Evolutionary conservation across 176 grass and related monocot species (phyloP).

Genomic region (Typha latifolia): DNA sequence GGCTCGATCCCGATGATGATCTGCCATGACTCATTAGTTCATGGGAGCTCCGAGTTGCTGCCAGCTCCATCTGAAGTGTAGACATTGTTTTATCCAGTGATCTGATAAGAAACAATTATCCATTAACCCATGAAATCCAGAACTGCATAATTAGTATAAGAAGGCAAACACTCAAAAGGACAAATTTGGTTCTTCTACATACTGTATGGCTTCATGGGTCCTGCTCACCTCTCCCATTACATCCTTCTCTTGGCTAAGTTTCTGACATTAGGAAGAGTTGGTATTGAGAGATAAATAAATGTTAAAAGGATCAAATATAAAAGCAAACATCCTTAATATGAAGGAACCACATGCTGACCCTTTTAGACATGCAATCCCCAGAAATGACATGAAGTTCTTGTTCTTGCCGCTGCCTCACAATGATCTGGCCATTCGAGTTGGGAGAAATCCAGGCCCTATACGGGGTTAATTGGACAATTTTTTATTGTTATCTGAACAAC

Average conservation of each 20-base stretch:
- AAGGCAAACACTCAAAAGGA: too few species aligned
- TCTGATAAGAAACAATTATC: constrained; percentile 39
- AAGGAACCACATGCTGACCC: constrained; percentile 26
- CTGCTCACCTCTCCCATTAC: constrained; percentile 88
- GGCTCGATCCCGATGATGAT: constrained; percentile 24
- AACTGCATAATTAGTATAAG: background rate
- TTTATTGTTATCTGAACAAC: too few species aligned
- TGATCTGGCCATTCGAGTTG: constrained; percentile 42
- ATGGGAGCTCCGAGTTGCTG: constrained; percentile 61
- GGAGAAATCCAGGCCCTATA: constrained; percentile 60
- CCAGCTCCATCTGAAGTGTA: constrained; percentile 93
- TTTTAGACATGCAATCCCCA: constrained; percentile 63
- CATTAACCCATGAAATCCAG: constrained; percentile 4
- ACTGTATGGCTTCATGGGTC: constrained; percentile 93
- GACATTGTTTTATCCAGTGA: constrained; percentile 96
- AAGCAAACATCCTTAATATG: background rate
- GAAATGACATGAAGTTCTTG: constrained; percentile 55
- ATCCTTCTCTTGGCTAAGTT: constrained; percentile 58
- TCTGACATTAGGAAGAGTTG: constrained; percentile 30
- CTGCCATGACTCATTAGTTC: constrained; percentile 35
- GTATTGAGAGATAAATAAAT: too few species aligned
- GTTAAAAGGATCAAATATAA: too few species aligned
- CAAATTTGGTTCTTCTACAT: constrained; percentile 10
- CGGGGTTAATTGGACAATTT: too few species aligned
- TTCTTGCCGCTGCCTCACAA: constrained; percentile 47